phyloP scores from a whole-genome alignment of 2,329 filamentous ascomycete genomes.

The Nigrograna mackinnonii region DNA sequence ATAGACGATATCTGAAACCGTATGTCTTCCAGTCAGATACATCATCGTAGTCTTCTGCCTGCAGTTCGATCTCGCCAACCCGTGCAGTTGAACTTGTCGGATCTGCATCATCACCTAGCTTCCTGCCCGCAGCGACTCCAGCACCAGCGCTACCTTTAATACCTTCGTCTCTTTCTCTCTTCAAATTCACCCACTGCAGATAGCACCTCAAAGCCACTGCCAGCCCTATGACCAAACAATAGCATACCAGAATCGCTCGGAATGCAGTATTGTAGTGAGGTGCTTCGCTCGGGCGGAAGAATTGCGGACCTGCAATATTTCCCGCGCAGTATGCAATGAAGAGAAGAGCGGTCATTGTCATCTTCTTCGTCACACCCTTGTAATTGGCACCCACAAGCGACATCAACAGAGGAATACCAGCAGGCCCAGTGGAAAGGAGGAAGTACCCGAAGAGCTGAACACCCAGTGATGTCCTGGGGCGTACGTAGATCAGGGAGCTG shows the following conservation, averaged over 20 bases:
- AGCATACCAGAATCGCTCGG: slow-evolving; percentile 33
- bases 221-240: slow-evolving; percentile 36
- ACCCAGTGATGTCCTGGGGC: slow-evolving; percentile 13
- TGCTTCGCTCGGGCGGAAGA: slow-evolving; percentile 16
- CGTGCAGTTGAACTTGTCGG: not conserved
- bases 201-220: slow-evolving; percentile 18
- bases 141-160: slow-evolving; percentile 22
- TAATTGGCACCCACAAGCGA: slow-evolving; percentile 20
- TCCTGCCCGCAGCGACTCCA: slow-evolving; percentile 19
- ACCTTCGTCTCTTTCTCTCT: slow-evolving; percentile 19
- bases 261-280: slow-evolving; percentile 22
- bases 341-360: slow-evolving; percentile 38
- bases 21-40: slow-evolving; percentile 27
- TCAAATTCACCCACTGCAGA: slow-evolving; percentile 21
- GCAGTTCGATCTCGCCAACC: slow-evolving; percentile 12
- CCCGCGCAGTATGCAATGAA: slow-evolving; percentile 40
- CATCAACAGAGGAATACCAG: slow-evolving; percentile 20
- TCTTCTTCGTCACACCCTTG: slow-evolving; percentile 43
- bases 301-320: slow-evolving; percentile 35
- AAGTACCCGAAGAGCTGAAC: slow-evolving; percentile 25
- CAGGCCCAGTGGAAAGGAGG: slow-evolving; percentile 22
- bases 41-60: slow-evolving; percentile 26
- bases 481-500: slow-evolving; percentile 15
- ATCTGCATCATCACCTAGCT: slow-evolving; percentile 12
- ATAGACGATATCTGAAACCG: slow-evolving; percentile 27